Evolutionary conservation across 805 yeast species (phyloP).

Genomic region (Yarrowia sp.): DNA sequence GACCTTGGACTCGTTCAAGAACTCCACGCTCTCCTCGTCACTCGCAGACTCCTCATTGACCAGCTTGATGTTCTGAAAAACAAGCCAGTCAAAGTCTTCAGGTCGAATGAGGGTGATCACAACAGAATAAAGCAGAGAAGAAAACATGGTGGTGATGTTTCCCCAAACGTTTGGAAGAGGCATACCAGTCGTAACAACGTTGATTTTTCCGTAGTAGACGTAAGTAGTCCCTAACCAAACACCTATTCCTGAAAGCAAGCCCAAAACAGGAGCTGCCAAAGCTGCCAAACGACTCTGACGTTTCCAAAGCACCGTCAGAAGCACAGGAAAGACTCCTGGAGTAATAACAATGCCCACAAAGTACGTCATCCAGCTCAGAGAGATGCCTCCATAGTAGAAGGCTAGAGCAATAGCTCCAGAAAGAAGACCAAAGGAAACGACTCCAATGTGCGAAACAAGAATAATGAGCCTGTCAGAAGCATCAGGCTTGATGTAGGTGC

Average conservation of each 20-base stretch:
- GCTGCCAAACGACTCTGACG: constrained; percentile 24
- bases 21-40: no score
- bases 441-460: constrained; percentile 45
- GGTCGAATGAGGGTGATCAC: constrained; percentile 41
- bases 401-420: constrained; percentile 82
- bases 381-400: constrained; percentile 68
- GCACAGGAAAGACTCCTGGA: constrained; percentile 36
- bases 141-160: constrained; percentile 35
- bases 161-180: constrained; percentile 33
- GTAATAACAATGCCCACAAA: constrained; percentile 70
- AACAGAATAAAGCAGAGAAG: constrained; percentile 33
- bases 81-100: constrained; percentile 42
- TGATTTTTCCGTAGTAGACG: constrained; percentile 32
- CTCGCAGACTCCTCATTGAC: neutral
- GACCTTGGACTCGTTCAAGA: no score
- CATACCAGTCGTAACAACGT: constrained; percentile 34
- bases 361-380: constrained; percentile 65
- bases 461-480: constrained; percentile 47
- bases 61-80: constrained; percentile 8
- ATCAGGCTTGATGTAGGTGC: constrained; percentile 44
- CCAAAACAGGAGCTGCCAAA: constrained; percentile 25
- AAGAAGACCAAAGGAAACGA: constrained; percentile 43
- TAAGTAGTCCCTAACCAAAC: constrained; percentile 36
- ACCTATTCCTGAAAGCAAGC: constrained; percentile 25
- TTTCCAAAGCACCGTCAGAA: constrained; percentile 55